phyloP scores from a whole-genome alignment of 768 basidiomycete genomes.

The Podaxis mareebaensis region DNA sequence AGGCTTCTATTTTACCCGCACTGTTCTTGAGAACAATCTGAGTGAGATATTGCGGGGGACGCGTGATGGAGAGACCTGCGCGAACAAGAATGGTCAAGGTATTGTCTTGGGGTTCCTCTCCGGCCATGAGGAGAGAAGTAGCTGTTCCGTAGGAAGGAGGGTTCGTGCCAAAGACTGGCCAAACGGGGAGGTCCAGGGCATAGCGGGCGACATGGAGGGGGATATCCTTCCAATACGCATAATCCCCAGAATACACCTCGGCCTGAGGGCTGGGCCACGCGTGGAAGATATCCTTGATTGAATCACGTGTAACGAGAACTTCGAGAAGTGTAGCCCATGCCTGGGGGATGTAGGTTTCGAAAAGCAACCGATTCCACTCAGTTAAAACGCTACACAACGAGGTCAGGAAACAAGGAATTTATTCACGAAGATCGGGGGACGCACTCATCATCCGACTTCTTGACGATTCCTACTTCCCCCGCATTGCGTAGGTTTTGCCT shows the following conservation, averaged over 20 bases:
- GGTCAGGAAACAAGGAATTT: background rate
- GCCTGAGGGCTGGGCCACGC: slow-evolving; percentile 41
- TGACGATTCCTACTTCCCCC: slow-evolving; percentile 37
- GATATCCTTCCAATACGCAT: slow-evolving; percentile 37
- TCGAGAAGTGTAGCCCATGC: slow-evolving; percentile 41
- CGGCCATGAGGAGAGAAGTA: slow-evolving; percentile 27
- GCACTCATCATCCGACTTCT: slow-evolving; percentile 36
- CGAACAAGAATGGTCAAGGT: slow-evolving; percentile 30
- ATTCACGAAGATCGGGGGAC: slow-evolving; percentile 16
- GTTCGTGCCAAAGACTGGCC: slow-evolving; percentile 32
- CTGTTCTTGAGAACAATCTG: slow-evolving; percentile 23
- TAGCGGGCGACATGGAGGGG: slow-evolving; percentile 29
- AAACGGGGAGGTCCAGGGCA: slow-evolving; percentile 31
- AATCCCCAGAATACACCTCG: slow-evolving; percentile 36
- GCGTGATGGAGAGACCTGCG: slow-evolving; percentile 35
- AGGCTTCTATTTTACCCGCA: background rate
- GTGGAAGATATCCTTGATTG: slow-evolving; percentile 31
- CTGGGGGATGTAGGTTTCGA: slow-evolving; percentile 42
- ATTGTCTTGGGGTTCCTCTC: background rate
- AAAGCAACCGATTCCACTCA: slow-evolving; percentile 50
- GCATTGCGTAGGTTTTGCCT: slow-evolving; percentile 46
- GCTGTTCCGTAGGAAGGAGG: slow-evolving; percentile 5
- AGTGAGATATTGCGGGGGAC: slow-evolving; percentile 35
- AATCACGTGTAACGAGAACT: slow-evolving; percentile 25
- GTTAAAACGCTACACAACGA: slow-evolving; percentile 37